A percentile compares a stretch with the other conserved stretches of the same genome.
These are phyloP conservation scores for Polyporus tsugae DNA, from an alignment of 1,284 basidiomycete species.

Conservation along the genomic window DNA sequence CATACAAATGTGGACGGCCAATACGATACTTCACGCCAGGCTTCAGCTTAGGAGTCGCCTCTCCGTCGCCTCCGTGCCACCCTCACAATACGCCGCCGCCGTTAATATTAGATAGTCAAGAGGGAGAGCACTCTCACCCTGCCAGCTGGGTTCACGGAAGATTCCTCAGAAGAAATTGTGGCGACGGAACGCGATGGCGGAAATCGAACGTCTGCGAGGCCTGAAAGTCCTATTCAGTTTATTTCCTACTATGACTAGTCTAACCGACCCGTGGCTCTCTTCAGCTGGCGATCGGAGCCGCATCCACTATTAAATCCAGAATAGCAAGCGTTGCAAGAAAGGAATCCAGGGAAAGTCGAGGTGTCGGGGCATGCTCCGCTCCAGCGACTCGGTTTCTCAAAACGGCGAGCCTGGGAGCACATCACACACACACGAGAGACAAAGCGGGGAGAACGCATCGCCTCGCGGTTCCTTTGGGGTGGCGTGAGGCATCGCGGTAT, in stretches of 20 bases:
- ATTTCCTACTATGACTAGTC: constrained; percentile 1
- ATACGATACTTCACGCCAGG: background rate
- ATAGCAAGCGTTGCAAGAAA: background rate
- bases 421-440: constrained; percentile 10
- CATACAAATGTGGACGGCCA: background rate
- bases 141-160: background rate
- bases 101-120: constrained; percentile 11
- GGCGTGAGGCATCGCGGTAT: constrained; percentile 9
- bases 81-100: background rate
- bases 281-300: constrained; percentile 7
- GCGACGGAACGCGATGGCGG: background rate
- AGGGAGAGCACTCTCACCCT: constrained; percentile 1
- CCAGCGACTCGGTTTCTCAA: background rate
- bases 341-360: background rate
- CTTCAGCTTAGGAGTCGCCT: constrained; percentile 6
- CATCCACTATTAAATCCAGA: background rate
- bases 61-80: constrained; percentile 11
- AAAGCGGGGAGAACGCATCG: constrained; percentile 12
- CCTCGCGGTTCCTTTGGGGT: constrained; percentile 12
- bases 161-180: background rate
- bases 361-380: background rate
- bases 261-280: background rate
- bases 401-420: constrained; percentile 21
- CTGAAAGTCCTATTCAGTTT: background rate
- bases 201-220: background rate